Evolutionary conservation across 2,329 filamentous ascomycete genomes (phyloP), one percentile per base, ranked within the genome.

Genomic region (Geosmithia flava): DNA sequence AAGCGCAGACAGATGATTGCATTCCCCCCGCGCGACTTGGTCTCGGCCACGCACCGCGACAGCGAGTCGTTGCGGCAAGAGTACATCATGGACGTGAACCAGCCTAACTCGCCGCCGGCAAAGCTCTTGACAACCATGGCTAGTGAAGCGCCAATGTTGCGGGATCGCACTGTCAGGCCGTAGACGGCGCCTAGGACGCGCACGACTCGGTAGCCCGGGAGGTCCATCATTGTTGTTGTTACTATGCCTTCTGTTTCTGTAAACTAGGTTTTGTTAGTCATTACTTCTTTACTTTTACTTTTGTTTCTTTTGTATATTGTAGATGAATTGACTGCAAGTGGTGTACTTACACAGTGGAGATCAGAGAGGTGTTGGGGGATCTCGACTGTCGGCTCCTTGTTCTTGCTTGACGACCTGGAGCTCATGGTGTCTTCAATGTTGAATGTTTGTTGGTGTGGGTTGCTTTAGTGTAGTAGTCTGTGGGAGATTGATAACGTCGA

Each of bases 151-250:
- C 71, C 77, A 59, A 74, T 72, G 63, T 81, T 81, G 45, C 78
- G 73, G 16, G 72, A 74, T 10, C 74, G 74, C 7, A 78, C 74
- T 0, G 72, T 76, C 42, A 78, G 66, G 10, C 75, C 75, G 60
- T 76, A 78, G 29, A 78, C 72, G 7, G 75, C 71, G 48, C 78
- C 78, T 6, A 82, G 70, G 1, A 80, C 72, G 47, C 68, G 68
- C 39, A 73, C 70, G 45, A 81, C 66, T 52, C 71, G 74, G 61
- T 81, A 81, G 7, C 77, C 77, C 0, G 78, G 78, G 20, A 82
- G 62, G 56, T 81, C 77, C 61, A 75, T 78, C 76, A 80, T 81
- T 47, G 78, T 81, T 0, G 75, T 74, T 1, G 76, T 80, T 53
- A 81, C 74, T 48, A 81, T 68, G 39, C 78, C 78, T 45, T 75